Evolutionary conservation across 768 basidiomycete species (phyloP), one percentile per base, ranked within the genome.

Genomic region (Mycena chlorophos): DNA sequence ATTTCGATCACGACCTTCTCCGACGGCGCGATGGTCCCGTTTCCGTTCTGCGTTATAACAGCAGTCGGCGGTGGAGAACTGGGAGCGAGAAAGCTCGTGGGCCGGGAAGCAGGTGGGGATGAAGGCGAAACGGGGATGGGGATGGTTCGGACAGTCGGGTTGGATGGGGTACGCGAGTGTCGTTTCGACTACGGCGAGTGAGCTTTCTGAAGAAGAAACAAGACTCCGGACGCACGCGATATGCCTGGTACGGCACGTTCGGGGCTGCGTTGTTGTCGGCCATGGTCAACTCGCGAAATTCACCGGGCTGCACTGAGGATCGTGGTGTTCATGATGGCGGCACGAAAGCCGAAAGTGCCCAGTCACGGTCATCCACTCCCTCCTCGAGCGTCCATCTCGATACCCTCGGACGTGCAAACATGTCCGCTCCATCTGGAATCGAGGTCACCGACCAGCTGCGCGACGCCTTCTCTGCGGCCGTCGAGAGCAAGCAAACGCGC

Each of bases 361-460:
- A 22, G 20, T 31, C 57, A 45, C 40, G 40, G 8, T 20, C 8
- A 22, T 10, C n/a, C n/a, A 37, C 34, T 10, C 34, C 10, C n/a
- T n/a, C n/a, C n/a, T n/a, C n/a, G 34, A 37, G 34, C 34, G 10
- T 10, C 34, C n/a, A 37, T n/a, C 31, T 34, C 31, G 31, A 17
- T 34, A 34, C 31, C 31, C 31, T 8, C 31, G 31, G n/a, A 34
- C 17, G 8, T 49, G 49, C 37, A 52, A 48, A 52, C 30, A 43
- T 47, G 31, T 28, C 45, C n/a, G 81, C 88, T 37, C 78, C 79
- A 4, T 90, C 88, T 59, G 89, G 88, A 23, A 91, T 93, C 64
- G 69, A 71, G 30, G 78, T 84, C 50, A 83, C 87, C 16, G 71
- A 75, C 48, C 81, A 86, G 46, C 81, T 93, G 45, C 64, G 75